These are phyloP conservation scores for Alloteropsis semialata DNA, from an alignment of 176 grass and related monocot genomes.

Conservation along the genomic window DNA sequence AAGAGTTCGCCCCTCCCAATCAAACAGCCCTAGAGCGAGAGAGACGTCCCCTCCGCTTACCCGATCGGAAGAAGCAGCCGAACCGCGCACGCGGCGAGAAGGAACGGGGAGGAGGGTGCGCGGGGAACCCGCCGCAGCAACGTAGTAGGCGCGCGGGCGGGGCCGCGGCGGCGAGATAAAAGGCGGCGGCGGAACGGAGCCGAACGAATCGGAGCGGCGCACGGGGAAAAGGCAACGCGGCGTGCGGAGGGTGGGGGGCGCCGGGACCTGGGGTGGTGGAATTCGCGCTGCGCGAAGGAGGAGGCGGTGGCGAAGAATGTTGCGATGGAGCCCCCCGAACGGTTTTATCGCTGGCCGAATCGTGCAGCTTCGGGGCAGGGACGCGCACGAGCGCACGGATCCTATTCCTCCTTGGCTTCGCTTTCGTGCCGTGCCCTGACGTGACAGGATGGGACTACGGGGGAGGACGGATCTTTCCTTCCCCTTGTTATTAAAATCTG, in stretches of 20 bases:
- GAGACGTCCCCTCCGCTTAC: constrained; percentile 15
- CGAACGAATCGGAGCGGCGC: background rate
- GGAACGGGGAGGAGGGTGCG: too few species aligned
- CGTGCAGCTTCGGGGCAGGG: background rate
- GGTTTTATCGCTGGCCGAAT: constrained; percentile 6
- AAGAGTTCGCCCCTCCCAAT: background rate
- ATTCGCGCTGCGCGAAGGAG: background rate
- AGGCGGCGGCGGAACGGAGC: background rate
- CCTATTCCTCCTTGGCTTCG: background rate
- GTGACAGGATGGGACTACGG: background rate
- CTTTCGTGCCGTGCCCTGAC: background rate
- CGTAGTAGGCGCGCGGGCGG: background rate
- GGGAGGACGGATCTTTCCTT: background rate
- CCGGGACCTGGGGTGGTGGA: background rate
- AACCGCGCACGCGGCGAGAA: background rate
- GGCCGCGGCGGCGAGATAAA: background rate
- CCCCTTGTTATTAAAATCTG: too few species aligned
- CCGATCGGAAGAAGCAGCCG: constrained; percentile 18
- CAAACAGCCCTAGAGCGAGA: background rate
- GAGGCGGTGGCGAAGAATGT: background rate
- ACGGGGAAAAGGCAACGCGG: background rate
- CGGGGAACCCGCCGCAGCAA: background rate
- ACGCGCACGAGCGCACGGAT: background rate
- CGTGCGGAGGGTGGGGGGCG: background rate
- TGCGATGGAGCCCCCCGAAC: background rate